Evolutionary conservation across 2,329 filamentous ascomycete species (phyloP).

Genomic region (Leptographium wingfieldii): DNA sequence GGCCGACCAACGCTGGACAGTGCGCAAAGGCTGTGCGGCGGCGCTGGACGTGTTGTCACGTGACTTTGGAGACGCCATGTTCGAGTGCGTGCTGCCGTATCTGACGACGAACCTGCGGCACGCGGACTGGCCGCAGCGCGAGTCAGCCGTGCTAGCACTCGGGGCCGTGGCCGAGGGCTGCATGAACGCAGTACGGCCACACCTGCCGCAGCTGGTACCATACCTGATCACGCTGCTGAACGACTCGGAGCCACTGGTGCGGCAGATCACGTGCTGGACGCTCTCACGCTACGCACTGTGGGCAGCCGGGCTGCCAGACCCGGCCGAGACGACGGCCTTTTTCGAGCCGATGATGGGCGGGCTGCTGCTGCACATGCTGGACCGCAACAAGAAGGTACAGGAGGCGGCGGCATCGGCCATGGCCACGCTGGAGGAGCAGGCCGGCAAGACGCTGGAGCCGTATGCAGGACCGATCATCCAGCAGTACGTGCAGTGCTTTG

Average conservation of each 20-base stretch:
- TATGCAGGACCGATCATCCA: constrained; percentile 84
- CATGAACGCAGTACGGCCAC: constrained; percentile 76
- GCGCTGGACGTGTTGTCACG: constrained; percentile 88
- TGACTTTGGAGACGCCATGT: constrained; percentile 79
- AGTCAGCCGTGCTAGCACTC: constrained; percentile 86
- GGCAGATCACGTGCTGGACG: constrained; percentile 97
- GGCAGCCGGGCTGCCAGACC: constrained; percentile 65
- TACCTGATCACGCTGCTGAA: constrained; percentile 79
- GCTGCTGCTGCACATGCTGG: constrained; percentile 85
- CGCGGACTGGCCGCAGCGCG: constrained; percentile 78
- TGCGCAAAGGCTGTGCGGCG: constrained; percentile 93
- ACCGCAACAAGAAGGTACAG: constrained; percentile 95
- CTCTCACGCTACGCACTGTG: constrained; percentile 86
- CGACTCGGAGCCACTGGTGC: constrained; percentile 78
- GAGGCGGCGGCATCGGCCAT: constrained; percentile 94
- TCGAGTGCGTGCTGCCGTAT: constrained; percentile 85
- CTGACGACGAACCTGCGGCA: constrained; percentile 82
- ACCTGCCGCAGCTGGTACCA: constrained; percentile 79
- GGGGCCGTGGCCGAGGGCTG: constrained; percentile 94
- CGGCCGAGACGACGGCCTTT: constrained; percentile 56
- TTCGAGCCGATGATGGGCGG: constrained; percentile 98
- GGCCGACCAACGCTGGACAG: constrained; percentile 86
- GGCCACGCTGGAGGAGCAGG: constrained; percentile 89
- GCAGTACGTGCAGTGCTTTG: constrained; percentile 87
- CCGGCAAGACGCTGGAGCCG: constrained; percentile 64